Conservation (phyloP, 2,329 filamentous ascomycete genomes). For the Trichoderma sp. region DNA sequence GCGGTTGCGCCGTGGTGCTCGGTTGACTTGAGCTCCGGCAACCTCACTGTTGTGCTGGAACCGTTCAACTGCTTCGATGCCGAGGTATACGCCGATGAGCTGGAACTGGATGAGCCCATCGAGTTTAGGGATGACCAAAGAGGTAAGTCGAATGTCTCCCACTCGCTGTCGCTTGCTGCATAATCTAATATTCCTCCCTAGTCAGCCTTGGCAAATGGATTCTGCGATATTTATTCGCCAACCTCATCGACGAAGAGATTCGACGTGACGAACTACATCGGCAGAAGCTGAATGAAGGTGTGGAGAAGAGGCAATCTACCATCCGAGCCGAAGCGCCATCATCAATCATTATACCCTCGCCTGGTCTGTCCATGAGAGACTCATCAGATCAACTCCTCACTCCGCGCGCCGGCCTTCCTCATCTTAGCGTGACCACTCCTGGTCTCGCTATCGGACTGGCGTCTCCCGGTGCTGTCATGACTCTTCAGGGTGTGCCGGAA, state of each 20-base stretch:
- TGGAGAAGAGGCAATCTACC: constrained; percentile 61
- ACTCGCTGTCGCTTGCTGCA: neutral
- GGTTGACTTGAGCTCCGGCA: constrained; percentile 90
- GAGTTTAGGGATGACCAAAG: constrained; percentile 92
- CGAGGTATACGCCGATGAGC: constrained; percentile 93
- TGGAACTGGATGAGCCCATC: constrained; percentile 71
- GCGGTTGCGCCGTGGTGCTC: constrained; percentile 96
- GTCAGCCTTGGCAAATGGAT: constrained; percentile 98
- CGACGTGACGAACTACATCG: constrained; percentile 76
- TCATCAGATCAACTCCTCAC: constrained; percentile 57
- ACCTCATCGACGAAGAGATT: constrained; percentile 88
- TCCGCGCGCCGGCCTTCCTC: constrained; percentile 67
- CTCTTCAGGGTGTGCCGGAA: constrained; percentile 55
- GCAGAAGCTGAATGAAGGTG: constrained; percentile 65
- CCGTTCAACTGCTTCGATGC: constrained; percentile 97
- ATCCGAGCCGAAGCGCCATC: constrained; percentile 61
- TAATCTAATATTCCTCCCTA: constrained; percentile 45
- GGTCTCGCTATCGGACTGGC: constrained; percentile 78
- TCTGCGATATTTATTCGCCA: constrained; percentile 85
- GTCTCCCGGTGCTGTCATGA: constrained; percentile 57
- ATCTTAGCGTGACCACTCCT: constrained; percentile 68
- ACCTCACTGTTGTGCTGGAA: constrained; percentile 86
- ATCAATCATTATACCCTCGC: constrained; percentile 57
- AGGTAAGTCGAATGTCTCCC: constrained; percentile 61
- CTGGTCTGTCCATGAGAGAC: constrained; percentile 43